These are phyloP conservation scores for Smittium culicis DNA, from an alignment of 371 early-diverging fungal genomes.

Conservation along the genomic window DNA sequence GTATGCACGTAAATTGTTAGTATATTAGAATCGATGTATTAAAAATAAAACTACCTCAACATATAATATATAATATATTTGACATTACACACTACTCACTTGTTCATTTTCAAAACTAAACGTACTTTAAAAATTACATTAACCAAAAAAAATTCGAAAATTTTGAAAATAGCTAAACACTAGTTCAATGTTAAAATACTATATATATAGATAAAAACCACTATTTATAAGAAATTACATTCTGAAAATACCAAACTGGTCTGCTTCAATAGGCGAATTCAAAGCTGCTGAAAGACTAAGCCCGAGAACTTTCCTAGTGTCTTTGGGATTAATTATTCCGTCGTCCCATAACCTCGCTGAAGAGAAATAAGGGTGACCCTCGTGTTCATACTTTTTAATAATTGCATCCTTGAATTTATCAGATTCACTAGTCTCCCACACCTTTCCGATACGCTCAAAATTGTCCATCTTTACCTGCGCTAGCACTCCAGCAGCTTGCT, in stretches of 20 bases:
- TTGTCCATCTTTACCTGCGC: constrained; percentile 79
- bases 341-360: constrained; percentile 92
- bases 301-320: constrained; percentile 79
- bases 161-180: no score
- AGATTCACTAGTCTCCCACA: constrained; percentile 57
- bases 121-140: no score
- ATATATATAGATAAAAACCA: no score
- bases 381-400: constrained; percentile 71
- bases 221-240: constrained; percentile 82
- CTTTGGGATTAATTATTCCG: constrained; percentile 84
- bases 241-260: constrained; percentile 89
- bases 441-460: constrained; percentile 51
- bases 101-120: no score
- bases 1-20: no score
- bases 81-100: no score
- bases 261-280: constrained; percentile 61
- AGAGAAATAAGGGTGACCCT: constrained; percentile 91
- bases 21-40: no score
- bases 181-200: no score
- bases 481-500: constrained; percentile 91
- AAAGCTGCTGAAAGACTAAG: constrained; percentile 70
- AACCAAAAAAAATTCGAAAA: no score
- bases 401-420: constrained; percentile 77
- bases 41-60: no score
- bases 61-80: no score